phyloP scores from a whole-genome alignment of 108 stramenopile genomes.

The Epithemia pelagica region DNA sequence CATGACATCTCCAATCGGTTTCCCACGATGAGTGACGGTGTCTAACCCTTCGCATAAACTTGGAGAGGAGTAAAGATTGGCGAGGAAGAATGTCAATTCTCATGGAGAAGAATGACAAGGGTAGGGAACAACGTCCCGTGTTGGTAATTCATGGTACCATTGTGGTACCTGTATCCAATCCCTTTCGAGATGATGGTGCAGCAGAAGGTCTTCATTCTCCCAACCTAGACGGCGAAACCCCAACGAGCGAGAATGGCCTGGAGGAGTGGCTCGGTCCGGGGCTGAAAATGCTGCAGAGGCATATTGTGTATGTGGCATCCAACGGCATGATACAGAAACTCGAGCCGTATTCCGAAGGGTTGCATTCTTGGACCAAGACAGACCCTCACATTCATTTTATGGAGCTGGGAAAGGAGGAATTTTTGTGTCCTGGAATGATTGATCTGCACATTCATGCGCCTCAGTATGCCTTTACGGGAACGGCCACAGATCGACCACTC shows the following conservation, averaged over 20 bases:
- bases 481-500: constrained; percentile 61
- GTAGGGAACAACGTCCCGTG: no score
- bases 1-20: no score
- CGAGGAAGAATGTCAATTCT: no score
- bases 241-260: neutral
- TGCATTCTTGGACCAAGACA: neutral
- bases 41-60: no score
- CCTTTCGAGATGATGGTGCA: constrained; percentile 7
- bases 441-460: constrained; percentile 67
- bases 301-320: neutral
- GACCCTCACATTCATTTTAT: neutral
- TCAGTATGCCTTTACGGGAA: constrained; percentile 64
- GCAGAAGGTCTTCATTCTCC: no score
- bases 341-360: neutral
- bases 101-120: no score
- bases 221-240: neutral
- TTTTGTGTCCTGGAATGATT: constrained; percentile 28
- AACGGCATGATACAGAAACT: neutral
- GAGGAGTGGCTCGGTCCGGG: constrained; percentile 15
- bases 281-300: constrained; percentile 5
- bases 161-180: constrained; percentile 10
- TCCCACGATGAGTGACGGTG: no score
- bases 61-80: no score
- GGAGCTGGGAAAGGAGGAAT: constrained; percentile 11
- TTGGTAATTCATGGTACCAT: constrained; percentile 12